Percentiles rank a stretch among this genome's conserved stretches.
Conservation (phyloP, 164 flowering plant genomes). For the Brasenia schreberi region DNA sequence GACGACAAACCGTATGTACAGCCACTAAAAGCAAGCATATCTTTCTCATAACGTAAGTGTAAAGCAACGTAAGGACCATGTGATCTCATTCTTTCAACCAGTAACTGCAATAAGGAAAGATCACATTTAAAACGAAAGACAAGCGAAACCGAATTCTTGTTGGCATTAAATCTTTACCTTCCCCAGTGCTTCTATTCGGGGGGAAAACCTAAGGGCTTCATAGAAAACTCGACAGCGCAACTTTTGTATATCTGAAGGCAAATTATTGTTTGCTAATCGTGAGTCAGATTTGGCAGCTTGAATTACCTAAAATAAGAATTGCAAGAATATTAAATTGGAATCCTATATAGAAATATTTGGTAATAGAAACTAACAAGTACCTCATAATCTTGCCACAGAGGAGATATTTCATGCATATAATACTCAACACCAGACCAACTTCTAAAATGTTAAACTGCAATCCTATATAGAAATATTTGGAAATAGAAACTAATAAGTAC, state of each 20-base stretch:
- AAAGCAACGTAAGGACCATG: conserved; percentile 82
- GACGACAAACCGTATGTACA: conserved; percentile 79
- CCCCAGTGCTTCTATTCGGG: conserved; percentile 85
- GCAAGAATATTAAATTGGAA: background rate
- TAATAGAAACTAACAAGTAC: conserved; percentile 15
- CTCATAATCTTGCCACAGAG: conserved; percentile 73
- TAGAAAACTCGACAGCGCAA: conserved; percentile 91
- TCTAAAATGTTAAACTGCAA: conserved; percentile 39
- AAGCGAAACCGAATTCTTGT: background rate
- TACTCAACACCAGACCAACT: conserved; percentile 94
- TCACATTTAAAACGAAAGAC: background rate
- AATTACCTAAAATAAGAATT: conserved; percentile 39
- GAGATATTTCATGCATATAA: conserved; percentile 70
- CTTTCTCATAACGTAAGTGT: conserved; percentile 92
- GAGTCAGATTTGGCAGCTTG: conserved; percentile 98
- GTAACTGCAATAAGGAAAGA: conserved; percentile 21
- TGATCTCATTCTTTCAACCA: conserved; percentile 92
- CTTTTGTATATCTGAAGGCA: conserved; percentile 85
- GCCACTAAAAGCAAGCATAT: conserved; percentile 98
- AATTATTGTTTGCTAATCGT: conserved; percentile 85
- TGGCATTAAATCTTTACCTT: conserved; percentile 33
- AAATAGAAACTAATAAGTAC: conserved; percentile 16
- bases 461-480: background rate
- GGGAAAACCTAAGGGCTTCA: conserved; percentile 86
- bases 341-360: background rate